These are phyloP conservation scores for Yamadazyma blattariae DNA, from an alignment of 1,139 yeast genomes.

Conservation along the genomic window DNA sequence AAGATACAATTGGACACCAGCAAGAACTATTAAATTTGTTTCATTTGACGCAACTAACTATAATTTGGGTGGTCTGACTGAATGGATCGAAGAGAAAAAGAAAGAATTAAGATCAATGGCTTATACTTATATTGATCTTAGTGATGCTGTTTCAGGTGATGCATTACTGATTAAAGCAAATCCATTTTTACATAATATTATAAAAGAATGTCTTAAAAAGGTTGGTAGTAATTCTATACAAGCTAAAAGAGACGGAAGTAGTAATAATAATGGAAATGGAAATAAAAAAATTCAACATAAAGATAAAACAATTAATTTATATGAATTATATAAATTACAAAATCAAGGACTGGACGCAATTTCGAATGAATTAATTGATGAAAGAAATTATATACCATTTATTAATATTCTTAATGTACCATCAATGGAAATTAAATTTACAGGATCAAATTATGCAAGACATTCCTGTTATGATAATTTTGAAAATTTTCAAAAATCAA, in stretches of 20 bases:
- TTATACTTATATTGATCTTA: constrained; percentile 73
- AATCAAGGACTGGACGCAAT: constrained; percentile 25
- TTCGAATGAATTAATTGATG: constrained; percentile 43
- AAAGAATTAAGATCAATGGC: constrained; percentile 59
- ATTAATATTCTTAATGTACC: constrained; percentile 67
- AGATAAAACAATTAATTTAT: constrained; percentile 16
- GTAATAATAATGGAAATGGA: constrained; percentile 8
- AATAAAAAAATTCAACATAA: constrained; percentile 9
- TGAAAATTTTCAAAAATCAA: constrained; percentile 44
- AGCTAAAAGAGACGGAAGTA: constrained; percentile 5
- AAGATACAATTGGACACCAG: constrained; percentile 75
- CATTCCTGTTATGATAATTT: constrained; percentile 68
- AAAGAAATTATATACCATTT: constrained; percentile 71
- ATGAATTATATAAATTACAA: constrained; percentile 26
- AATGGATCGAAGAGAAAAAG: constrained; percentile 63
- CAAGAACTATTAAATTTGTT: constrained; percentile 76
- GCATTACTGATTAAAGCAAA: constrained; percentile 58
- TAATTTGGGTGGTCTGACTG: constrained; percentile 82
- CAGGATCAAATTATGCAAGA: constrained; percentile 47
- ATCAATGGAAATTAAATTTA: constrained; percentile 56
- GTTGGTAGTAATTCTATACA: constrained; percentile 21
- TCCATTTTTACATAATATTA: constrained; percentile 56
- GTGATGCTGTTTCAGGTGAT: constrained; percentile 68
- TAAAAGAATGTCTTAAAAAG: constrained; percentile 38
- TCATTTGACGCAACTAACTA: constrained; percentile 87